These are phyloP conservation scores for Simplicillium sp. DNA, from an alignment of 2,329 filamentous ascomycete genomes.

Conservation along the genomic window DNA sequence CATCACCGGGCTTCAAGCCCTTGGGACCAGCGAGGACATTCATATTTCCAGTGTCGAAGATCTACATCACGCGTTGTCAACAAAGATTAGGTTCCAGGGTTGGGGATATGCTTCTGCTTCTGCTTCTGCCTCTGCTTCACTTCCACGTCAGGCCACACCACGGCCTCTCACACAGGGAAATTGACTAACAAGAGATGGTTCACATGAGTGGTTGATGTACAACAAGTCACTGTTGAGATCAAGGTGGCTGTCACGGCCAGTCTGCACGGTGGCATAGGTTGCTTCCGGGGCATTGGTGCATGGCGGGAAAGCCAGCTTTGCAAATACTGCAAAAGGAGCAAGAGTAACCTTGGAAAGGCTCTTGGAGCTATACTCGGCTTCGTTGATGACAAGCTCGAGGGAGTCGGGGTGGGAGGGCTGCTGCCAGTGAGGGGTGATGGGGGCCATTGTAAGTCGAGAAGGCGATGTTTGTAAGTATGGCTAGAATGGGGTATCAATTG, in stretches of 20 bases:
- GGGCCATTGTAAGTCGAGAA: slow-evolving; percentile 33
- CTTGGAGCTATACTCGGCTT: slow-evolving; percentile 48
- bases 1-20: slow-evolving; percentile 44
- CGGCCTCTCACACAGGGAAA: too few relatives aligned
- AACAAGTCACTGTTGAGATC: slow-evolving; percentile 57
- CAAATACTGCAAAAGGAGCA: slow-evolving; percentile 55
- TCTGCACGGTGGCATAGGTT: slow-evolving; percentile 57
- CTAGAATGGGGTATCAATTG: too few relatives aligned
- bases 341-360: slow-evolving; percentile 46
- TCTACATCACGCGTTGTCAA: slow-evolving; percentile 25
- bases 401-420: slow-evolving; percentile 51
- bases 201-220: slow-evolving; percentile 61
- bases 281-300: slow-evolving; percentile 44
- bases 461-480: too few relatives aligned
- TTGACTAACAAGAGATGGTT: slow-evolving; percentile 48
- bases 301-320: slow-evolving; percentile 56
- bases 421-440: slow-evolving; percentile 47
- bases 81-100: neutral
- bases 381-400: slow-evolving; percentile 46
- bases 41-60: slow-evolving; percentile 49
- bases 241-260: slow-evolving; percentile 44
- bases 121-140: too few relatives aligned
- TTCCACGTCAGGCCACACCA: too few relatives aligned
- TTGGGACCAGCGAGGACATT: slow-evolving; percentile 49
- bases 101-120: too few relatives aligned